A percentile compares a stretch with the other conserved stretches of the same genome.
phyloP scores from a whole-genome alignment of 2,329 filamentous ascomycete species.

The Paecilomyces fulvus region DNA sequence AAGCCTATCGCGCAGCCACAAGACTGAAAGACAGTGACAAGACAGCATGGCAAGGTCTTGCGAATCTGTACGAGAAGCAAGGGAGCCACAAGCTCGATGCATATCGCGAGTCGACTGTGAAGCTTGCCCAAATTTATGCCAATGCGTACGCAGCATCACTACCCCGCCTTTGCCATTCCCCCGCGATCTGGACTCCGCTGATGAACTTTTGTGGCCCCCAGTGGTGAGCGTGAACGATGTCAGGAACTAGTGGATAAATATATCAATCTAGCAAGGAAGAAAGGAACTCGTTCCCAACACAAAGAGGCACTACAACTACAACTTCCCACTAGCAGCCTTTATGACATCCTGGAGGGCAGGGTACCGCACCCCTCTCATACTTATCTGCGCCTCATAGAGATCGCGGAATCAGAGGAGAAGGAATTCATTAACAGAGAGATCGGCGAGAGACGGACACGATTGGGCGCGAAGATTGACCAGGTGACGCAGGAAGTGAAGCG shows the following conservation, averaged over 20 bases:
- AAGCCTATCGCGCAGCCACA: conserved; percentile 65
- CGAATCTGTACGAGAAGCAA: conserved; percentile 77
- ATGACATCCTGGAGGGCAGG: conserved; percentile 72
- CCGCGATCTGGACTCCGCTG: conserved; percentile 4
- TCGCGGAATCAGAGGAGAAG: conserved; percentile 77
- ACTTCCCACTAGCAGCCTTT: conserved; percentile 73
- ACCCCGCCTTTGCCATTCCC: background rate
- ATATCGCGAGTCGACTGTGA: conserved; percentile 66
- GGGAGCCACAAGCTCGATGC: conserved; percentile 58
- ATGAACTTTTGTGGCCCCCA: conserved; percentile 14
- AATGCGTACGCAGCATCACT: conserved; percentile 45
- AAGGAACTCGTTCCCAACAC: conserved; percentile 66
- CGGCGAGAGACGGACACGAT: conserved; percentile 74
- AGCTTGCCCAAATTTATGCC: conserved; percentile 65
- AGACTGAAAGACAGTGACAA: conserved; percentile 63
- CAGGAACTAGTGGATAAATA: conserved; percentile 70
- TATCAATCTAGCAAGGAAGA: conserved; percentile 60
- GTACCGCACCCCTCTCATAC: conserved; percentile 71
- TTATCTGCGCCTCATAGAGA: conserved; percentile 73
- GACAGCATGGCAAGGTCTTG: conserved; percentile 86
- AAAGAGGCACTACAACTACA: conserved; percentile 67
- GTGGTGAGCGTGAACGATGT: conserved; percentile 51
- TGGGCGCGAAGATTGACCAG: conserved; percentile 74
- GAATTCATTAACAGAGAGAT: conserved; percentile 85
- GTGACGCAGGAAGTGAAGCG: conserved; percentile 81